phyloP scores from a whole-genome alignment of 2,329 filamentous ascomycete genomes.

The Fusarium nanum region DNA sequence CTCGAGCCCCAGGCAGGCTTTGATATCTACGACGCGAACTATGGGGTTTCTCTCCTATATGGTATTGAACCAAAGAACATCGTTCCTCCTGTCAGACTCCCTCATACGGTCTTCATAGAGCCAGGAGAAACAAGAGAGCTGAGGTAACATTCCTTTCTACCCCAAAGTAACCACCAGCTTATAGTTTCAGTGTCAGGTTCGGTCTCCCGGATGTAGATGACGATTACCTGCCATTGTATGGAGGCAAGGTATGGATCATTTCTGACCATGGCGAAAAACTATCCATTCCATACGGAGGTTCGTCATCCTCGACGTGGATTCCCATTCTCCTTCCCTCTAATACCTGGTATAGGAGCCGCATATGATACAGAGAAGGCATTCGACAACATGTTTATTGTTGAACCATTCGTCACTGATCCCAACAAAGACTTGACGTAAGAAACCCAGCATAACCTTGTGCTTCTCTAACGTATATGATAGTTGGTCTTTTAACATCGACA shows the following conservation, averaged over 20 bases:
- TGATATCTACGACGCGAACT: conserved; percentile 48
- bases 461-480: conserved; percentile 34
- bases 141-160: conserved; percentile 36
- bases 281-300: conserved; percentile 57
- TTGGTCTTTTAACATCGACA: conserved; percentile 51
- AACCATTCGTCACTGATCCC: conserved; percentile 43
- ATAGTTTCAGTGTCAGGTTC: conserved; percentile 46
- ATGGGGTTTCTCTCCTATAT: conserved; percentile 47
- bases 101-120: conserved; percentile 41
- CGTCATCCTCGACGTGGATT: not conserved
- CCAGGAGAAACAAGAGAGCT: conserved; percentile 48
- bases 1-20: conserved; percentile 57
- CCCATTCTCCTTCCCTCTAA: not conserved
- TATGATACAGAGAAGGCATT: conserved; percentile 56
- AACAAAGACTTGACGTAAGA: conserved; percentile 45
- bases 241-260: conserved; percentile 57
- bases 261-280: conserved; percentile 56
- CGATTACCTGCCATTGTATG: conserved; percentile 56
- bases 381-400: conserved; percentile 51
- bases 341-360: conserved; percentile 46
- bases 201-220: conserved; percentile 48
- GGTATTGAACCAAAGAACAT: conserved; percentile 46
- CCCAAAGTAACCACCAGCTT: not conserved
- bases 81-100: conserved; percentile 48
- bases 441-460: fast-evolving